A percentile compares a stretch with the other conserved stretches of the same genome.
phyloP scores from a whole-genome alignment of 1,284 basidiomycete species.

The Schizopora paradoxa region DNA sequence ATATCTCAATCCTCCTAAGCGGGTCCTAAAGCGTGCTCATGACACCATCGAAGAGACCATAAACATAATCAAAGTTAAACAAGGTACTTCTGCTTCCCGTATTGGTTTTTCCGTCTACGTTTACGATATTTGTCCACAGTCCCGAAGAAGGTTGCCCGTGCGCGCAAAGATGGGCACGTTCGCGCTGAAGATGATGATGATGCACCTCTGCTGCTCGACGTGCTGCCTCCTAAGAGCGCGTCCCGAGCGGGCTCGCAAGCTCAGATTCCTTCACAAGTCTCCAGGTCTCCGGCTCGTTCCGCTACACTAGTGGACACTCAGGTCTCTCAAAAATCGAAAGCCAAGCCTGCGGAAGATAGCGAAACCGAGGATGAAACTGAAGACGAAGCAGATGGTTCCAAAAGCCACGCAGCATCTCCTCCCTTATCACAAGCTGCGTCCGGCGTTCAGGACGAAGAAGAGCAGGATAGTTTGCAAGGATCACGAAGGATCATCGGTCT shows the following conservation, averaged over 20 bases:
- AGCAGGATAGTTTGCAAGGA: conserved; percentile 33
- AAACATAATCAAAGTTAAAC: conserved; percentile 65
- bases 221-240: conserved; percentile 25
- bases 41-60: conserved; percentile 58
- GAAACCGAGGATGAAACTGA: conserved; percentile 30
- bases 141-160: conserved; percentile 46
- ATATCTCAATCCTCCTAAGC: conserved; percentile 76
- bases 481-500: conserved; percentile 67
- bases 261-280: conserved; percentile 19
- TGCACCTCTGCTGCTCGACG: conserved; percentile 57
- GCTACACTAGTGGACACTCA: not conserved
- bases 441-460: too few relatives aligned
- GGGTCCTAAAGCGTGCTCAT: conserved; percentile 55
- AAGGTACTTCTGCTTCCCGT: conserved; percentile 39
- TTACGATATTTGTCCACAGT: conserved; percentile 33
- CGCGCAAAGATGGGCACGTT: conserved; percentile 55
- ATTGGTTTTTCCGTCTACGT: not conserved
- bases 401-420: conserved; percentile 19
- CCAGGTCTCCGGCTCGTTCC: conserved; percentile 15
- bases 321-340: conserved; percentile 15
- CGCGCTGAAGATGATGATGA: conserved; percentile 59
- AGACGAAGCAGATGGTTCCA: conserved; percentile 28
- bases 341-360: conserved; percentile 34
- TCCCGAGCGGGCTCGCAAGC: conserved; percentile 18
- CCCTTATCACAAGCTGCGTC: too few relatives aligned